phyloP scores from a whole-genome alignment of 768 basidiomycete genomes.

The Podaxis sp. region DNA sequence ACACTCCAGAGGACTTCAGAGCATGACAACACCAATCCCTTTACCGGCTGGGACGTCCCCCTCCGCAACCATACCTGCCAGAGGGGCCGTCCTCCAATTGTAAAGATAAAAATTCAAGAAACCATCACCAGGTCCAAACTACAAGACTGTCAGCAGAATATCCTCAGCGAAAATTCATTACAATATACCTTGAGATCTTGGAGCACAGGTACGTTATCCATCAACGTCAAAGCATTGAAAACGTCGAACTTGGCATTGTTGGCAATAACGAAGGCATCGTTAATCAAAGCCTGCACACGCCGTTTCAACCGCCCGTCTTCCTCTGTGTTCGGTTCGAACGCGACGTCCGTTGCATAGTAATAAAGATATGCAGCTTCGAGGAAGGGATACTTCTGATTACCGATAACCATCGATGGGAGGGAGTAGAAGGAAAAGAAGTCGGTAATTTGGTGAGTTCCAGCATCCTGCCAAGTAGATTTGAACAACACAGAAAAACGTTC shows the following conservation, averaged over 20 bases:
- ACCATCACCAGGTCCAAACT: conserved; percentile 95
- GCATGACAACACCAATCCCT: conserved; percentile 93
- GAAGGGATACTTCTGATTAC: conserved; percentile 59
- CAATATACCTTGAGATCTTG: conserved; percentile 71
- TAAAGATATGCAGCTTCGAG: conserved; percentile 94
- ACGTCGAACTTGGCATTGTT: conserved; percentile 90
- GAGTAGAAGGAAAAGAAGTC: conserved; percentile 98
- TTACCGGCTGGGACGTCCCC: conserved; percentile 55
- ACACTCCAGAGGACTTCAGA: conserved; percentile 36
- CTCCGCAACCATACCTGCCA: conserved; percentile 66
- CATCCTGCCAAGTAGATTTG: conserved; percentile 49
- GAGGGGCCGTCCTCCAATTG: conserved; percentile 84
- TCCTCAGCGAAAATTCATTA: neutral
- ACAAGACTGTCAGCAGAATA: conserved; percentile 7
- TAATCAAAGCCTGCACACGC: conserved; percentile 66
- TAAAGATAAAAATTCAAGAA: conserved; percentile 90
- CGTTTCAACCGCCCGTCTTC: conserved; percentile 59
- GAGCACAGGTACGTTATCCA: conserved; percentile 88
- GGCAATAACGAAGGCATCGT: conserved; percentile 79
- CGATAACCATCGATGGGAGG: conserved; percentile 90
- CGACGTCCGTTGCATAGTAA: conserved; percentile 87
- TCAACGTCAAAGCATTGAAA: conserved; percentile 89
- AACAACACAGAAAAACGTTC: neutral
- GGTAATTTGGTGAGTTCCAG: conserved; percentile 76
- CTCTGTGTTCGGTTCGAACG: conserved; percentile 58